These are phyloP conservation scores for Coelastrella sp. DNA, from an alignment of 139 green algal genomes.

Conservation along the genomic window DNA sequence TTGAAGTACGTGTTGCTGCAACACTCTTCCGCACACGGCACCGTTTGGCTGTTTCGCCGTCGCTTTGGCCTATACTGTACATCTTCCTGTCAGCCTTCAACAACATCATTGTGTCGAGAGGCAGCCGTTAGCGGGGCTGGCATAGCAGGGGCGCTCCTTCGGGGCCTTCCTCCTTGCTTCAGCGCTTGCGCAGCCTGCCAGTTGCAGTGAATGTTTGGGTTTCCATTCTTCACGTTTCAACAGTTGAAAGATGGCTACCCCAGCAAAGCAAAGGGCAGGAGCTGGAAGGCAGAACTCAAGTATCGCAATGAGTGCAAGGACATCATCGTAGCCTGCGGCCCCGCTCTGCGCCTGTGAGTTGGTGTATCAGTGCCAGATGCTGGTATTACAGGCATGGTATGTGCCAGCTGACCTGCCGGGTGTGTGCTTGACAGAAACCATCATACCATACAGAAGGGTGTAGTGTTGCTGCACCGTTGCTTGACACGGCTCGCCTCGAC, in stretches of 20 bases:
- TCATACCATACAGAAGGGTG: not conserved
- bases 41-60: too few relatives aligned
- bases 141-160: not conserved
- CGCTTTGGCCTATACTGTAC: too few relatives aligned
- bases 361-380: not conserved
- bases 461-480: slow-evolving; percentile 33
- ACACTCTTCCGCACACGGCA: too few relatives aligned
- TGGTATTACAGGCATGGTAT: not conserved
- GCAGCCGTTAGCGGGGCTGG: too few relatives aligned
- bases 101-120: too few relatives aligned
- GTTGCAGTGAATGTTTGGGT: not conserved
- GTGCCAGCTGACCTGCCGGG: not conserved
- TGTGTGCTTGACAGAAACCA: not conserved
- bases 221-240: not conserved
- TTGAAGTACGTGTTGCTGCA: too few relatives aligned
- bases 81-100: too few relatives aligned
- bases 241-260: slow-evolving; percentile 33
- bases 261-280: slow-evolving; percentile 12
- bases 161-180: not conserved
- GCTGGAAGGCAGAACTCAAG: slow-evolving; percentile 9
- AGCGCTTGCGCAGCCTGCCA: not conserved
- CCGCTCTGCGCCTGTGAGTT: slow-evolving; percentile 16
- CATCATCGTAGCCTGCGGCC: not conserved
- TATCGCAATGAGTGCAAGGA: slow-evolving; percentile 20
- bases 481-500: not conserved